Base-by-base conservation (phyloP, 108 stramenopile species). In the Nitzschia sp. region DNA sequence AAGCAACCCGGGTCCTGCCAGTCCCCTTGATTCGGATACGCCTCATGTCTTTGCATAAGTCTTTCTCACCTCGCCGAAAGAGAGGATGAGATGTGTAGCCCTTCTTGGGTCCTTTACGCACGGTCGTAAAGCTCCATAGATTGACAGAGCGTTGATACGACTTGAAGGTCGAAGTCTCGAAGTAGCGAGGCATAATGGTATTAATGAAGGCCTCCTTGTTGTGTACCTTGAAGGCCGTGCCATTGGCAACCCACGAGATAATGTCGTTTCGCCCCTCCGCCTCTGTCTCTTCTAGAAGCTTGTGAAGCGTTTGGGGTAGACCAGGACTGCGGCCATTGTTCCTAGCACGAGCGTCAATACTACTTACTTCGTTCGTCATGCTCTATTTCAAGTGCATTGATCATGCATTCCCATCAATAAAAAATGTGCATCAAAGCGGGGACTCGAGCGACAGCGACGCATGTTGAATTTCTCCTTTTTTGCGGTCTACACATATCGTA, bases 21-120 rank as follows among this genome's bases (percentile, higher is more conserved):
- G 58, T 59, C 13, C 45, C 81, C 79, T 85, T 85, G 54, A 84
- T 71, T 30, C 78, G 70, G 49, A 56, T 30, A 3, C 76, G 68
- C 42, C 46, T 59, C 30, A 77, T 77, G 23, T 33, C 18, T 17
- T 46, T 47, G 29, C 49, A 53, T 24, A 71, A 38, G 11, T 51
- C 55, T 25, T 28, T 35, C 6, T 60, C 4, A 26, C 69, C 64
- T 36, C 54, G 45, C 2, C 48, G 46, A 38, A 77, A 77, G 57
- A 74, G 66, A 9, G 36, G 45, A 32, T 78, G 71, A 18, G 28
- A 66, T 24, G 62, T 61, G 21, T 59, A 68, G 18, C 85, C 85
- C 35, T 74, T 65, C 34, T 85, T 78, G 4, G 56, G 25, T 18
- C 83, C 86, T 36, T 62, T 71, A 1, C 31, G 31, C 13, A 42